Conservation (phyloP, 805 yeast species). For the Candida dendrica region DNA sequence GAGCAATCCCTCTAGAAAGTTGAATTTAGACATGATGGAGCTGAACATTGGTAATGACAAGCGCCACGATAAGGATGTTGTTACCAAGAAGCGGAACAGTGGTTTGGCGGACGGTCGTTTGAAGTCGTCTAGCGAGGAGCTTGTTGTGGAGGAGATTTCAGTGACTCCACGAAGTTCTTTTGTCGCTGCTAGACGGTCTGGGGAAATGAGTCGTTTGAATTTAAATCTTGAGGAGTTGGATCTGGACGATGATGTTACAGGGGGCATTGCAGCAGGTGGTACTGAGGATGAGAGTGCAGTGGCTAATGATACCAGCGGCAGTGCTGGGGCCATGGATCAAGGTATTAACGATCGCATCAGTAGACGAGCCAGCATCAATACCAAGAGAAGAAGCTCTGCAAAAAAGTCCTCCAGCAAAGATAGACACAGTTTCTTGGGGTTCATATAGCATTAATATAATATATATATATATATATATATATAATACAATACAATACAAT, state of each 20-base stretch:
- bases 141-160: not conserved
- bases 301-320: not conserved
- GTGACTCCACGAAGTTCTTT: not conserved
- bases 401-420: constrained; percentile 4
- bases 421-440: constrained; percentile 1
- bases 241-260: constrained; percentile 3
- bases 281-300: too few species aligned
- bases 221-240: constrained; percentile 16
- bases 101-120: not conserved
- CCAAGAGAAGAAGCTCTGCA: constrained; percentile 8
- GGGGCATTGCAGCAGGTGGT: too few species aligned
- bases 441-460: not conserved
- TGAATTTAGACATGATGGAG: not conserved
- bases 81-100: not conserved
- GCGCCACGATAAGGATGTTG: not conserved
- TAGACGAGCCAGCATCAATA: constrained; percentile 9
- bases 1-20: not conserved
- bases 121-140: not conserved
- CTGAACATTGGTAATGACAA: not conserved
- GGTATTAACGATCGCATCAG: too few species aligned
- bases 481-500: not conserved
- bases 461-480: not conserved
- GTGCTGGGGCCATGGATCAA: too few species aligned
- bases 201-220: constrained; percentile 11
- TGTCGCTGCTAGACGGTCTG: constrained; percentile 3